Percentiles rank a stretch among this genome's conserved stretches.
These are phyloP conservation scores for Anacardium occidentale DNA, from an alignment of 345 rosid genomes.

Conservation along the genomic window DNA sequence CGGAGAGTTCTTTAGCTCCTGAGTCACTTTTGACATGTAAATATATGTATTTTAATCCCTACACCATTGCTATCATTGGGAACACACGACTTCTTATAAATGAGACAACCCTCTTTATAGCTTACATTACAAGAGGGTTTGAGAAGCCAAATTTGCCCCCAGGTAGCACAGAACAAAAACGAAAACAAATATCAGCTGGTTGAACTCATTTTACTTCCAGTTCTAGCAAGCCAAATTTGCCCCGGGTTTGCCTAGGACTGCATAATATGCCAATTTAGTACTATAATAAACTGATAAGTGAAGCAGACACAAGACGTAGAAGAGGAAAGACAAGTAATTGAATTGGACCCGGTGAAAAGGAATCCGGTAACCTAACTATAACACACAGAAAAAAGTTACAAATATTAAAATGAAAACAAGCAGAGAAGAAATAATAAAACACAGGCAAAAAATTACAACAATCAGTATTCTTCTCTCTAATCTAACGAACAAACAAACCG, in stretches of 20 bases:
- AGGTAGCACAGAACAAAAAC: neutral
- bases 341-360: conserved; percentile 70
- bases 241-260: neutral
- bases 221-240: no score
- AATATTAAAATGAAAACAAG: conserved; percentile 31
- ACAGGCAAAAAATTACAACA: conserved; percentile 29
- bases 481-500: conserved; percentile 45
- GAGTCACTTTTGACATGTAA: conserved; percentile 37
- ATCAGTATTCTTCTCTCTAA: conserved; percentile 34
- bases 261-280: neutral
- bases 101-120: neutral
- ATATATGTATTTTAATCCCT: conserved; percentile 5
- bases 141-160: conserved; percentile 19
- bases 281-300: neutral
- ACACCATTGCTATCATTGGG: conserved; percentile 18
- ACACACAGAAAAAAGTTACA: conserved; percentile 44
- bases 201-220: no score
- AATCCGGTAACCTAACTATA: conserved; percentile 52
- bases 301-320: conserved; percentile 6
- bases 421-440: conserved; percentile 32
- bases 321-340: conserved; percentile 16
- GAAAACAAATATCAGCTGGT: no score
- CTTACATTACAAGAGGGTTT: neutral
- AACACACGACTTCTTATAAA: conserved; percentile 3
- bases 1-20: conserved; percentile 12